Conservation (phyloP, 2,329 filamentous ascomycete species). For the Daldinia sp. region DNA sequence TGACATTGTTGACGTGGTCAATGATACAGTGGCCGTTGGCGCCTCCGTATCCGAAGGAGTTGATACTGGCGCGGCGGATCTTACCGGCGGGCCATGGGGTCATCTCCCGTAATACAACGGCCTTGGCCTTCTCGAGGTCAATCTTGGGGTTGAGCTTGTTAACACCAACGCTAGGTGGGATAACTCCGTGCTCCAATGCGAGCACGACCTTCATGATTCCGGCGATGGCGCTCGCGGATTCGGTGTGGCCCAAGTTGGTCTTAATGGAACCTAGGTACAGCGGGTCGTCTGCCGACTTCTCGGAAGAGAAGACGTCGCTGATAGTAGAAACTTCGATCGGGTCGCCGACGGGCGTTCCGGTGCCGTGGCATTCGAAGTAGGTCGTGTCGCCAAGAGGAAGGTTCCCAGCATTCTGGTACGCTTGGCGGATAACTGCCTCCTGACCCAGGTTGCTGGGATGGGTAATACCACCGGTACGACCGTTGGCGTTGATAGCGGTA, state of each 20-base stretch:
- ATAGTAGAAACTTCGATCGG: conserved; percentile 25
- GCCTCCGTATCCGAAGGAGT: conserved; percentile 46
- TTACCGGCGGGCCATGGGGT: conserved; percentile 36
- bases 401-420: conserved; percentile 33
- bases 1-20: conserved; percentile 35
- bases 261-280: conserved; percentile 19
- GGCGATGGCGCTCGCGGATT: conserved; percentile 41
- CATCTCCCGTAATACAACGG: conserved; percentile 27
- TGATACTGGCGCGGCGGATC: conserved; percentile 39
- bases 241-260: conserved; percentile 20
- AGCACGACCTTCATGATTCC: conserved; percentile 39
- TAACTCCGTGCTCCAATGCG: conserved; percentile 37
- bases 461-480: conserved; percentile 36
- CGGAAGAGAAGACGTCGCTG: conserved; percentile 11
- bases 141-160: conserved; percentile 39
- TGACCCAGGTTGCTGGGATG: conserved; percentile 32
- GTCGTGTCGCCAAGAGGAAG: conserved; percentile 27
- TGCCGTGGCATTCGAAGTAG: conserved; percentile 42
- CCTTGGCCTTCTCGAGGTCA: conserved; percentile 34
- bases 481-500: conserved; percentile 39
- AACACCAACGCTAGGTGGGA: conserved; percentile 43
- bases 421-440: conserved; percentile 37
- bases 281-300: conserved; percentile 11
- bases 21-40: conserved; percentile 45
- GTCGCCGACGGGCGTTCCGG: conserved; percentile 30